Conservation (phyloP, 371 early-diverging fungal genomes). For the Mucor lusitanicus region DNA sequence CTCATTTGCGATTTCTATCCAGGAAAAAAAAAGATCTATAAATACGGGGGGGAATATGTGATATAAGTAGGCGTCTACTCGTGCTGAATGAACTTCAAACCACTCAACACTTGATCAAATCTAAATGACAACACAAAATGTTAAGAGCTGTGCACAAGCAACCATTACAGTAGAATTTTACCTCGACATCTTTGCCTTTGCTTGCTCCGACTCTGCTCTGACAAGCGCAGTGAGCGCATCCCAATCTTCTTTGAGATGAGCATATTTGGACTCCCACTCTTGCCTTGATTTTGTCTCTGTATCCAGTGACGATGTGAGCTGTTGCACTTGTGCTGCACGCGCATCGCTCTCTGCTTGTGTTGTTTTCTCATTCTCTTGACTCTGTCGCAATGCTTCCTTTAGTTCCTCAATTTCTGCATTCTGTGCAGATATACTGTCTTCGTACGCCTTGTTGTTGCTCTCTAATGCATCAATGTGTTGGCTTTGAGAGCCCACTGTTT, state of each 20-base stretch:
- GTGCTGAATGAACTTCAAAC: slow-evolving; percentile 7
- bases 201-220: slow-evolving; percentile 28
- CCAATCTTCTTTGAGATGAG: slow-evolving; percentile 28
- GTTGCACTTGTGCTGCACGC: not conserved
- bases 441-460: not conserved
- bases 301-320: slow-evolving; percentile 2
- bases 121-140: slow-evolving; percentile 1
- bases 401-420: slow-evolving; percentile 10
- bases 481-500: not conserved
- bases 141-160: not conserved
- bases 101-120: slow-evolving; percentile 24
- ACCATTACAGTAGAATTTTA: too few species aligned
- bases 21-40: too few species aligned
- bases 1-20: too few species aligned
- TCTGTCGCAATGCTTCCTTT: slow-evolving; percentile 1
- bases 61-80: not conserved
- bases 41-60: too few species aligned
- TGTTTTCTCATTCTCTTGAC: slow-evolving; percentile 10
- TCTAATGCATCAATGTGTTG: slow-evolving; percentile 1
- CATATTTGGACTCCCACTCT: slow-evolving; percentile 17
- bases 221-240: slow-evolving; percentile 24
- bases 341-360: not conserved
- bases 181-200: slow-evolving; percentile 26
- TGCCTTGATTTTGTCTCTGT: slow-evolving; percentile 10
- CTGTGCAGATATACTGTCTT: not conserved